Evolutionary conservation across 768 basidiomycete genomes (phyloP).

Genomic region (Stropharia rugosoannulata): DNA sequence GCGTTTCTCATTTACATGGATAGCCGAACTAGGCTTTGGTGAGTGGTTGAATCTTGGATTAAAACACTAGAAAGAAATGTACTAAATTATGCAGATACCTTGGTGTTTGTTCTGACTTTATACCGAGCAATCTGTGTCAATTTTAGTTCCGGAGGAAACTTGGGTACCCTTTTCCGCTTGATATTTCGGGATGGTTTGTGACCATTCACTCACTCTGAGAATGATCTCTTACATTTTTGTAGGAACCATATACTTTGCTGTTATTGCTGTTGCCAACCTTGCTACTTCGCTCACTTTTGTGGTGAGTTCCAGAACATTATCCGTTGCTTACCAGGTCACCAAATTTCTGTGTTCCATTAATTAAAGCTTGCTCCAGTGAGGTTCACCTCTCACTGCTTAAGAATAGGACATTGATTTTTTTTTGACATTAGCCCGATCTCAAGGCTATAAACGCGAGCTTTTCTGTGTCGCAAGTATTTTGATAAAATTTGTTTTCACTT

Average conservation of each 20-base stretch:
- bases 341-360: not conserved
- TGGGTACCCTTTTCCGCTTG: conserved; percentile 22
- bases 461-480: conserved; percentile 30
- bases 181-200: conserved; percentile 33
- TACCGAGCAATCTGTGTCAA: conserved; percentile 22
- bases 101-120: conserved; percentile 30
- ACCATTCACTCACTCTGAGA: not conserved
- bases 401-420: not conserved
- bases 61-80: not conserved
- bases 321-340: not conserved
- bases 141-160: conserved; percentile 10
- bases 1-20: conserved; percentile 34
- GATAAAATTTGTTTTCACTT: no score
- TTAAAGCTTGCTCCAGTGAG: conserved; percentile 25
- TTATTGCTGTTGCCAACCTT: conserved; percentile 32
- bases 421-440: conserved; percentile 25
- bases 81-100: conserved; percentile 21
- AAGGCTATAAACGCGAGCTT: conserved; percentile 39
- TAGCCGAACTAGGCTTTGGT: conserved; percentile 36
- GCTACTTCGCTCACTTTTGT: conserved; percentile 31
- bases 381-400: not conserved
- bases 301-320: conserved; percentile 17
- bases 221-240: not conserved
- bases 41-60: not conserved
- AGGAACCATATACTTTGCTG: conserved; percentile 34